phyloP scores from a whole-genome alignment of 768 basidiomycete species.

The Boletus patriciae region DNA sequence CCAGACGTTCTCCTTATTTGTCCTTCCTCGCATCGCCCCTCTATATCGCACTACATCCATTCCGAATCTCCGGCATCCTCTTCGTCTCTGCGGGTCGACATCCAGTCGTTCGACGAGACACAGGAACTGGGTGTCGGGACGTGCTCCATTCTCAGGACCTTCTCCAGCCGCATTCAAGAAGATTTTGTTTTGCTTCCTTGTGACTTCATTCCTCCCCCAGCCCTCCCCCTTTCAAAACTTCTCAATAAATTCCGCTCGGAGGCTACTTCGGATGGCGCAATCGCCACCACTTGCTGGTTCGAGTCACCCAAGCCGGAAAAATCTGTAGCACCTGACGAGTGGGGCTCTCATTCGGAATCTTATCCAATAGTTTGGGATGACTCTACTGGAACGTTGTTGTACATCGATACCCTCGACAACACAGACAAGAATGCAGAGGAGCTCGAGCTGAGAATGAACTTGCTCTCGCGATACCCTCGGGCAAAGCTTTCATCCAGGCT shows the following conservation, averaged over 20 bases:
- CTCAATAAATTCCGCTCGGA: slow-evolving; percentile 84
- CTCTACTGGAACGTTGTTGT: slow-evolving; percentile 59
- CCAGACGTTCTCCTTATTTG: slow-evolving; percentile 87
- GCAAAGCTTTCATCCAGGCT: slow-evolving; percentile 63
- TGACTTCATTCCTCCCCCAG: slow-evolving; percentile 80
- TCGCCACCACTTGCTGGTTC: slow-evolving; percentile 71
- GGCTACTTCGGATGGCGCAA: slow-evolving; percentile 56
- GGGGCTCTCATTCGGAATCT: slow-evolving; percentile 49
- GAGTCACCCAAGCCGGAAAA: slow-evolving; percentile 53
- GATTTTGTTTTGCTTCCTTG: slow-evolving; percentile 92
- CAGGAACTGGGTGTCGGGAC: slow-evolving; percentile 67
- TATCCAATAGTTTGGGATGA: slow-evolving; percentile 70
- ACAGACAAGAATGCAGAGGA: slow-evolving; percentile 69
- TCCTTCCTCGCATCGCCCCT: slow-evolving; percentile 69
- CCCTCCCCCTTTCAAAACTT: slow-evolving; percentile 65
- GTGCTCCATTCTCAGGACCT: slow-evolving; percentile 72
- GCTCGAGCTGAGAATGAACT: slow-evolving; percentile 69
- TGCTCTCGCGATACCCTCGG: slow-evolving; percentile 78
- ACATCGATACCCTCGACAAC: slow-evolving; percentile 71
- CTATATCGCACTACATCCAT: slow-evolving; percentile 82
- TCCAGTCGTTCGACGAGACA: slow-evolving; percentile 80
- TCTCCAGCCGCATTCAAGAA: slow-evolving; percentile 69
- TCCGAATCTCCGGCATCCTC: slow-evolving; percentile 65
- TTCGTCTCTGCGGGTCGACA: slow-evolving; percentile 67
- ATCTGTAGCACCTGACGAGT: slow-evolving; percentile 59